These are phyloP conservation scores for Gracilariopsis chorda DNA, from an alignment of 23 red algal species.

Conservation along the genomic window DNA sequence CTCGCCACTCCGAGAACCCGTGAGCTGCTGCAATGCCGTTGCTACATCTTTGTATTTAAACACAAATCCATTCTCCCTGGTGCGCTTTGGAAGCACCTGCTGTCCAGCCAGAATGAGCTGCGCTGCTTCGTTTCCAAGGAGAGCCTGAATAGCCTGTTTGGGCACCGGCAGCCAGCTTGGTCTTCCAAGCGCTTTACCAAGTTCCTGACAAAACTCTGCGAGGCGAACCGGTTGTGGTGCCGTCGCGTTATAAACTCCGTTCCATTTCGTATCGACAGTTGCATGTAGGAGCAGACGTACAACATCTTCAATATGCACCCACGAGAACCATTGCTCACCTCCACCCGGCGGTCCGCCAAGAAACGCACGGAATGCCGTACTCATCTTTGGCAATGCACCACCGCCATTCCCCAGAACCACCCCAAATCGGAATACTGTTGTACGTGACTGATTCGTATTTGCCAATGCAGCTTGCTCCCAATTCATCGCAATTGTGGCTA, in stretches of 20 bases:
- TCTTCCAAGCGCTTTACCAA: constrained; percentile 64
- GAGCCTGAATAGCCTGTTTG: constrained; percentile 18
- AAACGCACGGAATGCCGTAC: constrained; percentile 67
- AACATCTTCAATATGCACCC: constrained; percentile 56
- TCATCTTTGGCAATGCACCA: constrained; percentile 73
- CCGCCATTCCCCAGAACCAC: constrained; percentile 79
- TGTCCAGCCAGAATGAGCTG: constrained; percentile 78
- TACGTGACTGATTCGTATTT: constrained; percentile 41
- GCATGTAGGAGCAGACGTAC: constrained; percentile 31
- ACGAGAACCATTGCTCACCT: constrained; percentile 62
- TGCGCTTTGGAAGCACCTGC: constrained; percentile 68
- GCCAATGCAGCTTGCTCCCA: constrained; percentile 79
- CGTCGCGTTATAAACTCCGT: constrained; percentile 77
- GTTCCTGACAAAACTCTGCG: constrained; percentile 63
- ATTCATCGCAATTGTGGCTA: constrained; percentile 37
- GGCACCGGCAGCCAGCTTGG: constrained; percentile 96
- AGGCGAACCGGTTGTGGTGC: constrained; percentile 79
- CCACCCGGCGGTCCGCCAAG: constrained; percentile 82
- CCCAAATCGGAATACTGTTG: constrained; percentile 82
- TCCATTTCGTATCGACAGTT: constrained; percentile 23
- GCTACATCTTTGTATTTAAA: constrained; percentile 29
- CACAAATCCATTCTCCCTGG: constrained; percentile 25
- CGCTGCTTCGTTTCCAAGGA: constrained; percentile 73
- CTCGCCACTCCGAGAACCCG: no score
- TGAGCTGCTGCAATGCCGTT: background rate